Base-by-base conservation (phyloP, 768 basidiomycete genomes). In the Tubosaeta brunneosetosa region DNA sequence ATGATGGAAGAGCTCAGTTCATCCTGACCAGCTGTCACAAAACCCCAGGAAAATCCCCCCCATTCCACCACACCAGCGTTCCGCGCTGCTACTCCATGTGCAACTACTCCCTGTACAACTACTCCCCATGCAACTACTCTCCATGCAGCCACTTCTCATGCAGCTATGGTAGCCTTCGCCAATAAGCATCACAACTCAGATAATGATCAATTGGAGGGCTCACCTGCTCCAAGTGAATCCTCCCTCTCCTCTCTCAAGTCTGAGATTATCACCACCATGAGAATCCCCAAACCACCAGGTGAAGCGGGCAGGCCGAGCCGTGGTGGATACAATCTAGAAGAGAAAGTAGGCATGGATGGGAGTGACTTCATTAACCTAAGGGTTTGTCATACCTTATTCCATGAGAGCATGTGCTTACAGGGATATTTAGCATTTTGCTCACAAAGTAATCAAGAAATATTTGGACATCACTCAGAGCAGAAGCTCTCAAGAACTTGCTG, bases 261-360 rank as follows among this genome's bases (percentile, higher is more conserved):
- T 34, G 33, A 34, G 10, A 34, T 34, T 14, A 34, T 34, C 33
- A 14, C 13, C 33, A 34, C 33, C 33, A 34, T 11, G 9, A 50
- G 42, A 12, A 36, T 43, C 6, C 41, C 22, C 4, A 50, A 50
- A 36, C 42, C 41, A 13, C 17, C 4, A 4, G 49, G 42, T 6
- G 42, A 50, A 26, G 41, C 49, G 32, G 49, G 49, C 12, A 50
- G 49, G 25, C 49, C 41, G 1, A 41, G 49, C n/a, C 1, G 40
- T 22, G 49, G 49, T 2, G 32, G 31, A 25, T 50, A 50, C 33
- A 50, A 50, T 14, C 10, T 50, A 10, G 49, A 50, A n/a, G 49
- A 50, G 36, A 36, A 51, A 17, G 1, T 51, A 7, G 19, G 27
- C 3, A 38, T 41, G 50, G 44, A 17, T 9, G 50, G 50, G 13